phyloP scores from a whole-genome alignment of 2,329 filamentous ascomycete genomes.

The Fusarium agapanthi region DNA sequence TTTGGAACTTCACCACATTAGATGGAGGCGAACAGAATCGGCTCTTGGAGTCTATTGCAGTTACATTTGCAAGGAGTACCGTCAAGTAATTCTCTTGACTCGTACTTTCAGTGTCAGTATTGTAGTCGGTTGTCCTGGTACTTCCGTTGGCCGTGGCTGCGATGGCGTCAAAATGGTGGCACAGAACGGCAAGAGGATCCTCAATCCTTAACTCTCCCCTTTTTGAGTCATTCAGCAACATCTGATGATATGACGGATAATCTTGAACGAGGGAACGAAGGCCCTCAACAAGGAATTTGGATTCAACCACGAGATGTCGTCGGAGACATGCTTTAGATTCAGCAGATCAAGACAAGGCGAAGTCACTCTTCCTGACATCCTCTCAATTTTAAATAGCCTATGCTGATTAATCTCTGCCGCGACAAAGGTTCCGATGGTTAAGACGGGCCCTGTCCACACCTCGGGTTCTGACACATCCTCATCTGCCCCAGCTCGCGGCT shows the following conservation, averaged over 20 bases:
- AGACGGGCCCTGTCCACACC: not conserved
- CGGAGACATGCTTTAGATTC: not conserved
- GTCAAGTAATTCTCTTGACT: fast-evolving
- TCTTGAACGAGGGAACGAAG: not conserved
- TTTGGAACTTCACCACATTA: no score
- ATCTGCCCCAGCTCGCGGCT: no score
- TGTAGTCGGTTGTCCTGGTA: no score
- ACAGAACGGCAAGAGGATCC: not conserved
- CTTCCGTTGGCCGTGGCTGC: not conserved
- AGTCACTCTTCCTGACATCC: fast-evolving
- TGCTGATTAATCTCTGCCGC: not conserved
- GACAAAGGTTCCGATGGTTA: not conserved
- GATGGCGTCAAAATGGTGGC: not conserved
- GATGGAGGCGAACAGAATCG: no score
- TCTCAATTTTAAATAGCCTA: not conserved
- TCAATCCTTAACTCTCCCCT: not conserved
- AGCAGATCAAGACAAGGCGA: not conserved
- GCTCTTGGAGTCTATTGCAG: no score
- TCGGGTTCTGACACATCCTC: not conserved
- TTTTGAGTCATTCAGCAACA: not conserved
- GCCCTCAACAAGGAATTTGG: not conserved
- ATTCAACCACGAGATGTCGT: not conserved
- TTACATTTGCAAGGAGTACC: not conserved
- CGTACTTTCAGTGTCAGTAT: fast-evolving
- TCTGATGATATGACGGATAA: not conserved